Conservation (phyloP, 164 flowering plant species). For the Malania oleifera region DNA sequence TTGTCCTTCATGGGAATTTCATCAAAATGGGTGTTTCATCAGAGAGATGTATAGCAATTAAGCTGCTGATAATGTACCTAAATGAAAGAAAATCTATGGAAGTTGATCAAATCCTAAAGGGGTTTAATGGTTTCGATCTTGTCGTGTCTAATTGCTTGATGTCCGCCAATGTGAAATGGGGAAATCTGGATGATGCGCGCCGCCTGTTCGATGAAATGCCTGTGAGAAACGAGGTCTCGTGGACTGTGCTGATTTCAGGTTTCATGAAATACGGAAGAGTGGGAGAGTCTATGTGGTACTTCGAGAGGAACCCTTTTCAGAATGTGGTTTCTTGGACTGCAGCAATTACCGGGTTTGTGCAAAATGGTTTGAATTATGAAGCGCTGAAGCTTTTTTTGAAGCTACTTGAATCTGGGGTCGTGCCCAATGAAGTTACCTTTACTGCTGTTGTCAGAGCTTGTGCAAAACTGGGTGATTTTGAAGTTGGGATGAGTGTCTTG, state of each 20-base stretch:
- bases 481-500: conserved; percentile 37
- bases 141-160: conserved; percentile 34
- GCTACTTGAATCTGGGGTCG: conserved; percentile 30
- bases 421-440: conserved; percentile 52
- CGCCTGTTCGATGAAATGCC: conserved; percentile 51
- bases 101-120: conserved; percentile 29
- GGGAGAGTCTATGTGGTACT: conserved; percentile 33
- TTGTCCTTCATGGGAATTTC: conserved; percentile 40
- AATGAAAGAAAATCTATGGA: conserved; percentile 19
- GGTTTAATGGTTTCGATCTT: conserved; percentile 30
- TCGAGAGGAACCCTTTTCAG: conserved; percentile 37
- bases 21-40: conserved; percentile 38
- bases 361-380: conserved; percentile 33
- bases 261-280: conserved; percentile 35
- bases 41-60: conserved; percentile 24
- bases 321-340: conserved; percentile 46
- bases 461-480: conserved; percentile 27
- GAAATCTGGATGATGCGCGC: conserved; percentile 28
- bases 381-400: conserved; percentile 33
- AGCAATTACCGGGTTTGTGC: conserved; percentile 44
- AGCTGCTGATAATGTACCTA: conserved; percentile 32
- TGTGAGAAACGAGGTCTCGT: conserved; percentile 39
- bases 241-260: conserved; percentile 40
- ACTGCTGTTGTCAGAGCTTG: conserved; percentile 40
- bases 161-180: conserved; percentile 28